Evolutionary conservation across 805 yeast genomes (phyloP), one percentile per base, ranked within the genome.

Genomic region (Ascoidea tarda): DNA sequence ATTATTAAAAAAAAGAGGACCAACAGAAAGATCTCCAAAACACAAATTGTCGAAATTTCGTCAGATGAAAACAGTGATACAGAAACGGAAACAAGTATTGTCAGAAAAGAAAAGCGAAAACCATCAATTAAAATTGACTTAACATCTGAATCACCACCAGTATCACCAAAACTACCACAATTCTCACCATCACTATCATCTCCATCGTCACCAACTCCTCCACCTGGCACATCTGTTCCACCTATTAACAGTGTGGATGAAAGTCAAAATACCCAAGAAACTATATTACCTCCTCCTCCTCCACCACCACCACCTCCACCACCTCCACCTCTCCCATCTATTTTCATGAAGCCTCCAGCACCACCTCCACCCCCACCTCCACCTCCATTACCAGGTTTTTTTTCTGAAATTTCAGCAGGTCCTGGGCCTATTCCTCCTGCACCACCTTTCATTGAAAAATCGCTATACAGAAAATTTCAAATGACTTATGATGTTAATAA

Each of bases 161-260:
- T 54, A 5, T 61, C 62, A 16, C 63, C 63, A 16, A 59, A 63
- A 33, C 60, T 62, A 14, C 60, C 63, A 2, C 62, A 56, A 8
- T 59, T 59, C 14, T 60, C 65, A 1, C 63, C 68, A 32, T 63
- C 68, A 4, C 63, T 68, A 16, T 65, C 67, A 21, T 62, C 63
- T 5, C 61, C 66, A 6, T 58, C 61, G 5, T 55, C 60, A 31
- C 58, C 61, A 46, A 50, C 54, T 46, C 70, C 66, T 5, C 71
- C 69, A 52, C 66, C 79, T 1, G 69, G 72, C 62, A 71, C 57
- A 58, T 66, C 54, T 64, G 76, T 73, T 12, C 33, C 49, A 21
- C 49, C 49, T n/a, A 16, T 5, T n/a, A 16, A 14, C 6, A 32
- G 32, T 47, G 8, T 21, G 21, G 49, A 21, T 12, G 49, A 33